phyloP scores from a whole-genome alignment of 1,284 basidiomycete genomes.

The Cutaneotrichosporon daszewskae region DNA sequence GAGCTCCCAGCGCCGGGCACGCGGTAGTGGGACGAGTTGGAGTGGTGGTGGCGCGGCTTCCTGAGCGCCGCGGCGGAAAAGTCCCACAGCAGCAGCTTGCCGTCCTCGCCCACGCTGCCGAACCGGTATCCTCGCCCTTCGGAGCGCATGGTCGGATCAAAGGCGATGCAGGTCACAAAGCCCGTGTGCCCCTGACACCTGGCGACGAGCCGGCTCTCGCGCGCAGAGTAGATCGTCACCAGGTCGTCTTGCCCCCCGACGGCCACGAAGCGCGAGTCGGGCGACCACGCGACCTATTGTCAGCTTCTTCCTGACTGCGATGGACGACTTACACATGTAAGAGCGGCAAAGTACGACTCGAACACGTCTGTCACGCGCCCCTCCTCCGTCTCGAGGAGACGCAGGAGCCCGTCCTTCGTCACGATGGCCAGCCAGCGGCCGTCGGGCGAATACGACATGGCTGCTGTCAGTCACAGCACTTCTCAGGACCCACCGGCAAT shows the following conservation, averaged over 20 bases:
- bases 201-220: conserved; percentile 88
- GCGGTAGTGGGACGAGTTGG: conserved; percentile 33
- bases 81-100: conserved; percentile 91
- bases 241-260: conserved; percentile 93
- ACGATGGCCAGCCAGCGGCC: conserved; percentile 77
- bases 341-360: conserved; percentile 81
- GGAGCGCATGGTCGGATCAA: conserved; percentile 71
- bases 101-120: conserved; percentile 88
- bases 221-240: conserved; percentile 83
- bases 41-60: conserved; percentile 43
- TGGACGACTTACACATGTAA: conserved; percentile 58
- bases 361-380: conserved; percentile 84
- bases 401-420: conserved; percentile 79
- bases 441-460: conserved; percentile 85
- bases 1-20: conserved; percentile 16
- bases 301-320: conserved; percentile 44
- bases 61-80: conserved; percentile 59
- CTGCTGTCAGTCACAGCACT: conserved; percentile 46
- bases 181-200: conserved; percentile 94
- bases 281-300: conserved; percentile 66
- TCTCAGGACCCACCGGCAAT: conserved; percentile 65
- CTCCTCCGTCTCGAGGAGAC: conserved; percentile 76
- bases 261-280: conserved; percentile 85
- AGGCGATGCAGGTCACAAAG: conserved; percentile 82
- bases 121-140: conserved; percentile 85